Evolutionary conservation across 2,329 filamentous ascomycete genomes (phyloP), one percentile per base, ranked within the genome.

Genomic region (Aspergillus fructus): DNA sequence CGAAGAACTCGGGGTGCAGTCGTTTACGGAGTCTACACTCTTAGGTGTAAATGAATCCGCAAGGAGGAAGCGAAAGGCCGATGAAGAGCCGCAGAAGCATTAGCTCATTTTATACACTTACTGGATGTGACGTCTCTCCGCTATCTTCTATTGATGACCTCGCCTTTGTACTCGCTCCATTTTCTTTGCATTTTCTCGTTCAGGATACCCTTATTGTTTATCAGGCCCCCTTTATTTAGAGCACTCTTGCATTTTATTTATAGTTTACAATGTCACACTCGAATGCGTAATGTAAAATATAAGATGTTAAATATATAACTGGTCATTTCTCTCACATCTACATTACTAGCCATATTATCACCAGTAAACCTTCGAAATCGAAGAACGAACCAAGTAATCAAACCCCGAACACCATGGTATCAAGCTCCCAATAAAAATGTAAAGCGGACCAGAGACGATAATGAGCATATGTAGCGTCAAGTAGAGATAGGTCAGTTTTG

Each of bases 1-100:
- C 5, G 72, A 68, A 27, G 67, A 71, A 23, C 66, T 71, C 49
- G 71, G 68, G 3, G 63, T 73, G 9, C 67, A 69, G 45, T 62
- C 64, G 23, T 60, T 76, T 37, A 62, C 65, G 12, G 74, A 72
- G 5, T 76, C 73, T 21, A 69, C 62, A 39, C 53, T 69, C 12
- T 49, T 74, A 19, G 69, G 74, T 39, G 37, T 45, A 15, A 59
- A 67, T 43, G 59, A 68, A 45, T 40, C 63, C 41, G 11, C 59
- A 55, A 54, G 56, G 34, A 65, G 66, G 58, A 71, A 73, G 53
- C 66, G 69, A 34, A 68, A 73, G 56, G 69, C 70, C 12, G 65
- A 70, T 42, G 68, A 71, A n/a, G 66, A 70, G 12, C 57, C 62
- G 15, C 60, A 62, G 21, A 55, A 56, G 37, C 50, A 56, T 46